Evolutionary conservation across 345 rosid species (phyloP), one percentile per base, ranked within the genome.

Genomic region (Camelina laxa): DNA sequence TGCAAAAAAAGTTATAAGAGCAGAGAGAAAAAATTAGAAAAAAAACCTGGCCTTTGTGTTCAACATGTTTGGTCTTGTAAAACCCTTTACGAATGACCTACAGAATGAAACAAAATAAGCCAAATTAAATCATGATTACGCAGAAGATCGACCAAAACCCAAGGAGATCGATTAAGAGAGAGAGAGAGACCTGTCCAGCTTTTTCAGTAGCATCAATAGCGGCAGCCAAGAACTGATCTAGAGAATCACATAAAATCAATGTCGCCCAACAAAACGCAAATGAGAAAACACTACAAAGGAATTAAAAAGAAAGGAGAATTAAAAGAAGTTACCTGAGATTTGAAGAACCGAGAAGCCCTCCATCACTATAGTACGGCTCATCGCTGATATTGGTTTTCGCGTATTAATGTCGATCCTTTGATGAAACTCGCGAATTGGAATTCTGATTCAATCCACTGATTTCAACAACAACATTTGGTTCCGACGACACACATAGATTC

Each of bases 11-110:
- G 20, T 12, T 36, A 24, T 2, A 22, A 22, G 24, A 22, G 24
- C 24, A 22, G 0, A 16, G 12, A 55, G 72, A 58, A 16, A 55
- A 16, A 61, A 57, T 22, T 20, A 1, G 24, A 56, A 66, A 70
- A 95, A 22, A 22, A 22, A 22, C 99, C 93, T 79, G 83, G 77
- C 99, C 97, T 75, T 95, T 92, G 71, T 92, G 96, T 86, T 95
- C 97, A 45, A 95, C 97, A 76, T 86, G 82, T 85, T 95, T 95
- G 51, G 90, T 90, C 81, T 84, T 75, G 79, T 87, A 90, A 78
- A 95, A 95, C 72, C 93, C 97, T 36, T 84, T 67, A 56, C 88
- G 91, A 63, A 95, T 91, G 48, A 87, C 65, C 98, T 94, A 76
- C 22, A 64, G 2, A 71, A 69, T 19, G 54, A 38, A 45, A 17